Base-by-base conservation (phyloP, 2,329 filamentous ascomycete species). In the Paracorniculantispora psalliotae region DNA sequence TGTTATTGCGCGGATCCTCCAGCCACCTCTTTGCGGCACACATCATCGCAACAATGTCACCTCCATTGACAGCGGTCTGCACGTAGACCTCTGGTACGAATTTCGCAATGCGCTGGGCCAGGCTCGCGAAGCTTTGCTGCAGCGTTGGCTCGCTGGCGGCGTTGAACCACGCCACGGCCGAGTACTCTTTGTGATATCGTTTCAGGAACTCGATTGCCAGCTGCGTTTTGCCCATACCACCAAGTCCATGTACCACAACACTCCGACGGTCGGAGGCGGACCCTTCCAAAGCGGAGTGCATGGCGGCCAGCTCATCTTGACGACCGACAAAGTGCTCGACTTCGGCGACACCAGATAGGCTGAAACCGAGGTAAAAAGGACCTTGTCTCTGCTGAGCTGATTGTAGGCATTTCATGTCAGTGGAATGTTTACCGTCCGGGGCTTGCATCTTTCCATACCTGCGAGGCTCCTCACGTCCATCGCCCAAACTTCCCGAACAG, bases 181-280 rank as follows among this genome's bases (percentile, higher is more conserved):
- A 69, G 63, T 77, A 77, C 8, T 70, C 64, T 15, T 67, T 54
- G 26, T 66, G 65, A 58, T 78, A 62, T 30, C 60, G 61, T 63
- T 68, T 71, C 1, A 69, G 63, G 64, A 73, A 79, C 46, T 69
- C 66, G 7, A 76, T 63, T 6, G 69, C 67, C 21, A 77, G 67
- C 62, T 79, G 72, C n/a, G 76, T 78, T 67, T 79, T 79, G 26
- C 74, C 75, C 30, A 79, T 77, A 3, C 76, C 76, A 17, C 76
- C 75, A 3, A 77, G 65, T 17, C 76, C 75, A 49, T 76, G 67
- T 7, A 78, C 62, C 30, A 75, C 65, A 37, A 70, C 66, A 35
- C 49, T 63, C 4, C 26, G 23, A 26, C 25, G n/a, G n/a, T n/a
- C n/a, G n/a, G n/a, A n/a, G n/a, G n/a, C n/a, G n/a, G n/a, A n/a